A percentile compares a stretch with the other conserved stretches of the same genome.
Evolutionary conservation across 1,284 basidiomycete genomes (phyloP).

Genomic region (Uromyces viciae-fabae): DNA sequence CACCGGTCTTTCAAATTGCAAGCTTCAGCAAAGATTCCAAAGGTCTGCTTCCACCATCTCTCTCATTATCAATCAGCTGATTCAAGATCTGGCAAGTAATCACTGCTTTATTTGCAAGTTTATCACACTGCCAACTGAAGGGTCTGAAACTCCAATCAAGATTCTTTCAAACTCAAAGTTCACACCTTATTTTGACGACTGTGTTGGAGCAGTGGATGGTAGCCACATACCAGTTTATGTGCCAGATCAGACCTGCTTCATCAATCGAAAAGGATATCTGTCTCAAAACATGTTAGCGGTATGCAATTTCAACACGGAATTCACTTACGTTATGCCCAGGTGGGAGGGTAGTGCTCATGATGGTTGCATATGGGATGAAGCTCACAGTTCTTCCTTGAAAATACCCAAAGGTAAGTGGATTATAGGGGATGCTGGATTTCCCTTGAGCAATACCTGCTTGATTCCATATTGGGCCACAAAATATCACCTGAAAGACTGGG

Average conservation of each 20-base stretch:
- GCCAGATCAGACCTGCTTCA: neutral
- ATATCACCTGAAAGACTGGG: conserved; percentile 8
- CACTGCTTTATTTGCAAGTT: neutral
- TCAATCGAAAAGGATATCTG: neutral
- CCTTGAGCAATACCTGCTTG: neutral
- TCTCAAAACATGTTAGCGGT: conserved; percentile 21
- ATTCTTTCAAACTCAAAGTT: neutral
- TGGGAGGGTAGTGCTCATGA: conserved; percentile 22
- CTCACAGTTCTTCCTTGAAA: neutral
- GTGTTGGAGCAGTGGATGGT: neutral
- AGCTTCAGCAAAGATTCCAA: conserved; percentile 1
- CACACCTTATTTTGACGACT: conserved; percentile 3
- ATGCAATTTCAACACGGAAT: conserved; percentile 14
- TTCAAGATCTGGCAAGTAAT: neutral
- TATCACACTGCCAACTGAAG: neutral
- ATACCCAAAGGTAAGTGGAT: neutral
- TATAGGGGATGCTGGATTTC: neutral
- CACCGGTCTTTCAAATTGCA: neutral
- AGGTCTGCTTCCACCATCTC: neutral
- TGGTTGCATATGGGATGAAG: neutral
- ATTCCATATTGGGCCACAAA: neutral
- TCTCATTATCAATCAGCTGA: neutral
- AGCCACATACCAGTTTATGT: neutral
- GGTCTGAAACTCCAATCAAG: neutral
- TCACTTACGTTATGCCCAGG: conserved; percentile 14